Conservation (phyloP, 768 basidiomycete species). For the Paxillus rubicundulus region DNA sequence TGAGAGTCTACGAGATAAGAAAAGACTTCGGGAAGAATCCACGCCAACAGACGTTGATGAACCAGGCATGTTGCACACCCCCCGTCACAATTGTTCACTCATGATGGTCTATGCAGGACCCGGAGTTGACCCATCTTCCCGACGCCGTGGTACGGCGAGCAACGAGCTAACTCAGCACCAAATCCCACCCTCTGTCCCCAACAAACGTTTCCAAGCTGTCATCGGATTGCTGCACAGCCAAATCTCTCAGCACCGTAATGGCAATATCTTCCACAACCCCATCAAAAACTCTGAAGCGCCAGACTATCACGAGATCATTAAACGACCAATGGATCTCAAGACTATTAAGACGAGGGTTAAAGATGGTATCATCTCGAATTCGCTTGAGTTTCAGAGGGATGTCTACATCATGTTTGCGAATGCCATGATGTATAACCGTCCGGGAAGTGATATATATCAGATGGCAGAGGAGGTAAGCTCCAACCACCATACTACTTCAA, state of each 20-base stretch:
- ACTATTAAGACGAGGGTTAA: slow-evolving; percentile 85
- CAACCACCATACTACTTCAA: not conserved
- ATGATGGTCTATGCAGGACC: not conserved
- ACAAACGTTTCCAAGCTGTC: slow-evolving; percentile 77
- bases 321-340: slow-evolving; percentile 94
- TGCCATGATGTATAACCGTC: slow-evolving; percentile 94
- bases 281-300: slow-evolving; percentile 87
- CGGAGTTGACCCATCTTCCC: slow-evolving; percentile 14
- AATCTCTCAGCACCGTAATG: slow-evolving; percentile 83
- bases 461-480: slow-evolving; percentile 87
- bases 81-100: not conserved
- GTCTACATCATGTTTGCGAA: slow-evolving; percentile 94
- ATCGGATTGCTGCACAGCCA: slow-evolving; percentile 78
- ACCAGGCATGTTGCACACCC: slow-evolving; percentile 33
- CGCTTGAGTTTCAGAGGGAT: slow-evolving; percentile 87
- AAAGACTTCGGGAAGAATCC: slow-evolving; percentile 27
- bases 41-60: slow-evolving; percentile 37
- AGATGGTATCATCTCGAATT: slow-evolving; percentile 77
- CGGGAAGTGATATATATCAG: slow-evolving; percentile 77
- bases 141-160: slow-evolving; percentile 15
- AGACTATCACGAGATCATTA: slow-evolving; percentile 89
- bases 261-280: slow-evolving; percentile 87
- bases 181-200: slow-evolving; percentile 33
- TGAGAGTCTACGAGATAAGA: slow-evolving; percentile 26
- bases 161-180: slow-evolving; percentile 15